Evolutionary conservation across 2,329 filamentous ascomycete genomes (phyloP).

Genomic region (Falciphora oryzae): DNA sequence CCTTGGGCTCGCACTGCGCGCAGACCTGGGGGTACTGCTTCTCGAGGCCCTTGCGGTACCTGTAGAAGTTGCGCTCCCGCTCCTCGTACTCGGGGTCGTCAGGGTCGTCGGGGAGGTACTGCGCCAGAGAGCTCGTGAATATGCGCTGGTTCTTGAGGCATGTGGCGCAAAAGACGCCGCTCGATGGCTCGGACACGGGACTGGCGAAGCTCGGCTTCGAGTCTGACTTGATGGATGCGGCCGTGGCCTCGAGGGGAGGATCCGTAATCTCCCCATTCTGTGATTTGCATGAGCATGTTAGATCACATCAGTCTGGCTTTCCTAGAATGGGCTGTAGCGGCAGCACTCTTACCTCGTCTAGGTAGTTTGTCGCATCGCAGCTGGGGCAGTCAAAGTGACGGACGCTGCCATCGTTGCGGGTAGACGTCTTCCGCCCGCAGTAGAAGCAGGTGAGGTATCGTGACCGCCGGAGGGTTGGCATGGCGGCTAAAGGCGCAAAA

Average conservation of each 20-base stretch:
- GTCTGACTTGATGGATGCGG: constrained; percentile 19
- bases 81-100: constrained; percentile 62
- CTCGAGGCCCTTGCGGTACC: constrained; percentile 69
- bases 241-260: constrained; percentile 61
- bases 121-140: constrained; percentile 66
- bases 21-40: constrained; percentile 86
- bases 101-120: constrained; percentile 66
- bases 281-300: background rate
- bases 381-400: constrained; percentile 66
- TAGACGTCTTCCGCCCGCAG: constrained; percentile 64
- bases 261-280: constrained; percentile 87
- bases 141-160: constrained; percentile 89
- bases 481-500: constrained; percentile 19
- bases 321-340: background rate
- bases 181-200: constrained; percentile 9
- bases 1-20: constrained; percentile 68
- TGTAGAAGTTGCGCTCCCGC: constrained; percentile 62
- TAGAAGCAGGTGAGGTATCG: constrained; percentile 70
- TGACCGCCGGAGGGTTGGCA: constrained; percentile 36
- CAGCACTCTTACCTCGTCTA: constrained; percentile 64
- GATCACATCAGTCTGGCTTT: background rate
- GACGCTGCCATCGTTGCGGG: constrained; percentile 50
- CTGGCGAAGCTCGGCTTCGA: background rate
- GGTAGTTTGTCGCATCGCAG: constrained; percentile 83
- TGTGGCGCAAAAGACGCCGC: constrained; percentile 58